Base-by-base conservation (phyloP, 306 rosid genomes). In the Ziziphus jujuba region DNA sequence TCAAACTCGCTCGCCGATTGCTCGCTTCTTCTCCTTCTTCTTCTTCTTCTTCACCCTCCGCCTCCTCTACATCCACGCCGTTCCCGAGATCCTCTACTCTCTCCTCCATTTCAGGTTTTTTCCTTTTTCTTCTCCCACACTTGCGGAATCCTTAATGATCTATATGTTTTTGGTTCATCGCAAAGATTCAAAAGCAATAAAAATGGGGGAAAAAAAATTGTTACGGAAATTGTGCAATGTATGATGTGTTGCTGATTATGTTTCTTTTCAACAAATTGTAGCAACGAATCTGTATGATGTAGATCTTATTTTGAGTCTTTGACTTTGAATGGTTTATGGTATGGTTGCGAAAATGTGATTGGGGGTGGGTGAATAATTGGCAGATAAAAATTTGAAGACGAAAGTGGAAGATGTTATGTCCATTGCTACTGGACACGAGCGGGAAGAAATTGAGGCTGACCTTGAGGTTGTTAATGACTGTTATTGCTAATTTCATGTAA, bases 381-480 rank as follows among this genome's bases (percentile, higher is more conserved):
- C 45, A 40, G 45, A 61, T 67, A 14, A 55, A 49, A 51, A 45
- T 61, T 13, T 59, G 72, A 79, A 75, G 74, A 79, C 24, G 68
- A 59, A 31, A 38, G 77, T 61, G 14, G 77, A 66, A 55, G 84
- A 70, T 45, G 25, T 65, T 13, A 70, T 70, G 65, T 74, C 77
- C n/a, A 59, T 75, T 60, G 80, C 80, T 12, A 74, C 84, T 2
- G 84, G 80, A 15, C 77, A 79, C 57, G 84, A 79, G 74, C 73
- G 66, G 9, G 84, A 79, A 74, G 84, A 79, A 35, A 69, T 75
- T 28, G 55, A 61, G 43, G 80, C 74, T 34, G 77, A 55, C 57
- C 81, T 82, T 50, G 66, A 79, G 84, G 87, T 74, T 51, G 16
- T 6, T 59, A n/a, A 13, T 53, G n/a, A n/a, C 47, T 6, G 54